Evolutionary conservation across 1,284 basidiomycete genomes (phyloP).

Genomic region (Malassezia vespertilionis): DNA sequence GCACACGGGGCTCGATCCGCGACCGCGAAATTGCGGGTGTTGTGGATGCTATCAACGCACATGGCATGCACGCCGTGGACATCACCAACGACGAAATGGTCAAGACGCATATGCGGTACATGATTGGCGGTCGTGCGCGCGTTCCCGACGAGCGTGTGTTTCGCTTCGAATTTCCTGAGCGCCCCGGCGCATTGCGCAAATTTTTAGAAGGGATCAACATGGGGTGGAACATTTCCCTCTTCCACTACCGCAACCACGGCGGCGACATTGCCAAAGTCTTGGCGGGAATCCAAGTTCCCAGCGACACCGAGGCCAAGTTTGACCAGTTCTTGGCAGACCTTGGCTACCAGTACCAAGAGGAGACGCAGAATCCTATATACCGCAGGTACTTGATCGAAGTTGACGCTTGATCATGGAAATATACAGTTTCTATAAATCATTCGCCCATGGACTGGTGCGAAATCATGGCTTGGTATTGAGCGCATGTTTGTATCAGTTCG

Average conservation of each 20-base stretch:
- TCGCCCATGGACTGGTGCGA: slow-evolving; percentile 25
- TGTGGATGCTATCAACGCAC: slow-evolving; percentile 53
- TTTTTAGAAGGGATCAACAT: slow-evolving; percentile 62
- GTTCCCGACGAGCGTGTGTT: slow-evolving; percentile 81
- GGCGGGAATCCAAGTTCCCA: slow-evolving; percentile 75
- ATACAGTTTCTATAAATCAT: background rate
- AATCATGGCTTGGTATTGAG: slow-evolving; percentile 30
- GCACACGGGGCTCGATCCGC: background rate
- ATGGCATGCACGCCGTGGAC: slow-evolving; percentile 71
- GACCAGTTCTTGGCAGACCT: slow-evolving; percentile 64
- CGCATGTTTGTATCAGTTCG: slow-evolving; percentile 25
- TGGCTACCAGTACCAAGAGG: slow-evolving; percentile 77
- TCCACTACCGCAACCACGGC: slow-evolving; percentile 96
- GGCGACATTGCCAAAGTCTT: slow-evolving; percentile 52
- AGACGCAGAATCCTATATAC: slow-evolving; percentile 81
- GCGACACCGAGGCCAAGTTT: slow-evolving; percentile 57
- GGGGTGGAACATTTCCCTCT: slow-evolving; percentile 88
- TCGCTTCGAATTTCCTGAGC: slow-evolving; percentile 93
- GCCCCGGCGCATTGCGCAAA: slow-evolving; percentile 77
- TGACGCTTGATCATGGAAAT: background rate
- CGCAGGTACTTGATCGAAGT: slow-evolving; percentile 56
- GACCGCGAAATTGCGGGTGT: slow-evolving; percentile 25
- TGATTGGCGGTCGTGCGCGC: slow-evolving; percentile 59
- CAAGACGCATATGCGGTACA: slow-evolving; percentile 84
- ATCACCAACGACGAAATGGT: slow-evolving; percentile 90